These are phyloP conservation scores for Colletotrichum somersetense DNA, from an alignment of 2,329 filamentous ascomycete genomes.

Conservation along the genomic window DNA sequence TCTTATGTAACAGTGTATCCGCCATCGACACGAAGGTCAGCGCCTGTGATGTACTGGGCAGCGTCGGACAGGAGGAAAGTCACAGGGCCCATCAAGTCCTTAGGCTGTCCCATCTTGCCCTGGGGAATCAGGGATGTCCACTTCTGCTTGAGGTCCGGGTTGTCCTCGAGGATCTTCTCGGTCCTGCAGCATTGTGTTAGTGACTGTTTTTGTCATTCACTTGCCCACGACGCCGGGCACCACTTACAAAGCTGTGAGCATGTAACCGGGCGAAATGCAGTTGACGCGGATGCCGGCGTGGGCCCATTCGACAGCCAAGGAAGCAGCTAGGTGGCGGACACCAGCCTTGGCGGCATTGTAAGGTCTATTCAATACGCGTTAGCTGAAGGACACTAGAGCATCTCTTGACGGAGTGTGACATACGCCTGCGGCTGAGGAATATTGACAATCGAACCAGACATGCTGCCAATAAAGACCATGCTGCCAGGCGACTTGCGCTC, in stretches of 20 bases:
- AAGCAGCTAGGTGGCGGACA: conserved; percentile 87
- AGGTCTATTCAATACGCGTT: conserved; percentile 60
- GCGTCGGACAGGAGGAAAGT: conserved; percentile 88
- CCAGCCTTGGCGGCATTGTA: conserved; percentile 96
- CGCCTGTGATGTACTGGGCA: conserved; percentile 77
- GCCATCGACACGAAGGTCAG: conserved; percentile 85
- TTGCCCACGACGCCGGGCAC: conserved; percentile 49
- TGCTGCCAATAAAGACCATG: conserved; percentile 95
- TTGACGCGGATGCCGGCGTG: conserved; percentile 90
- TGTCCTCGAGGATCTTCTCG: conserved; percentile 93
- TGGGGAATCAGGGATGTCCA: conserved; percentile 94
- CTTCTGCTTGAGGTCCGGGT: conserved; percentile 87
- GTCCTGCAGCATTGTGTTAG: conserved; percentile 67
- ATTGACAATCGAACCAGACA: conserved; percentile 94
- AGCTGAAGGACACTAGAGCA: conserved; percentile 1
- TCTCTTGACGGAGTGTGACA: conserved; percentile 44
- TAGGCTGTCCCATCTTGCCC: conserved; percentile 92
- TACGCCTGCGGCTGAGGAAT: conserved; percentile 90
- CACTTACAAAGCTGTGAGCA: conserved; percentile 90
- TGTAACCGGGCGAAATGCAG: conserved; percentile 95
- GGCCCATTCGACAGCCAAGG: conserved; percentile 95
- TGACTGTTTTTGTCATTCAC: not conserved
- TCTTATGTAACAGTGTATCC: conserved; percentile 85
- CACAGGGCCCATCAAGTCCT: conserved; percentile 94
- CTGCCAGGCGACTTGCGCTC: conserved; percentile 81